Conservation (phyloP, 2,329 filamentous ascomycete species). For the Aaosphaeria arxii region DNA sequence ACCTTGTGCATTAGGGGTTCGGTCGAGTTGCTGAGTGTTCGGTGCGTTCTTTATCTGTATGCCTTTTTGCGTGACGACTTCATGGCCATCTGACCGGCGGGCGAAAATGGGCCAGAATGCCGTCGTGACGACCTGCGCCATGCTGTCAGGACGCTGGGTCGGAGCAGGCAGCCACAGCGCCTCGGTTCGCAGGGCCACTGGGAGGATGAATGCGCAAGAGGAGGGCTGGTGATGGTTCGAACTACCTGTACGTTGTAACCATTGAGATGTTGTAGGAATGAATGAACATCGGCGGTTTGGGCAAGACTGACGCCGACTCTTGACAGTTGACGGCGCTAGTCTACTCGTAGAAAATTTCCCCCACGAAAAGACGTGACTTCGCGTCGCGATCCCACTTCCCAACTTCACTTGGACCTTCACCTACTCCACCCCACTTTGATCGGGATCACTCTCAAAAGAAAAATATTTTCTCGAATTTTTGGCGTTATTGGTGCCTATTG, state of each 20-base stretch:
- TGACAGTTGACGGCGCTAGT: too few species aligned
- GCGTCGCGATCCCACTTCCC: too few species aligned
- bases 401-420: too few species aligned
- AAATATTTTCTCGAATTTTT: too few species aligned
- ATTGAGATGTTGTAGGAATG: too few species aligned
- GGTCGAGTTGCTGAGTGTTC: slow-evolving; percentile 50
- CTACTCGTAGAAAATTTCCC: too few species aligned
- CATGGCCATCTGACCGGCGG: slow-evolving; percentile 48
- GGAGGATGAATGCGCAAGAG: not conserved
- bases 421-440: too few species aligned
- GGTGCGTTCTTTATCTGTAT: slow-evolving; percentile 53
- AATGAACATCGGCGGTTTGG: too few species aligned
- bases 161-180: not conserved
- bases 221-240: not conserved
- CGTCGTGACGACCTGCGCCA: slow-evolving; percentile 37
- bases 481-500: too few species aligned
- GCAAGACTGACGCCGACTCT: too few species aligned
- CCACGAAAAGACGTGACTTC: too few species aligned
- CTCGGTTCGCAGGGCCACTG: not conserved
- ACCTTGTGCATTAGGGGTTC: slow-evolving; percentile 51
- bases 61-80: slow-evolving; percentile 47
- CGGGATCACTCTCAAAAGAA: too few species aligned
- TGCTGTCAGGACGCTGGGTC: slow-evolving; percentile 11
- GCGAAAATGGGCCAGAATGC: slow-evolving; percentile 48
- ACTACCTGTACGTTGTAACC: not conserved